Conservation (phyloP, 257 asterid species). For the Paraleonurus japonicus region DNA sequence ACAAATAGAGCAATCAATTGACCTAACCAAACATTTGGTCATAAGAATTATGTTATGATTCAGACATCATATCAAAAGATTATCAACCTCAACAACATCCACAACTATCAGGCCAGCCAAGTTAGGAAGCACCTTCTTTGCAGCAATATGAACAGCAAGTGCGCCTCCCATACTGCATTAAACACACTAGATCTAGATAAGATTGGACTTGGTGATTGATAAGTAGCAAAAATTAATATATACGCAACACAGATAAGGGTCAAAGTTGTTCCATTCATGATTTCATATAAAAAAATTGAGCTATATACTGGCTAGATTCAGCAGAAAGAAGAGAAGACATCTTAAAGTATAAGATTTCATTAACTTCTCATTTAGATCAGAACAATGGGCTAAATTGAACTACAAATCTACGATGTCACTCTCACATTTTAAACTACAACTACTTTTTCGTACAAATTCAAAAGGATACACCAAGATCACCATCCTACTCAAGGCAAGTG, state of each 20-base stretch:
- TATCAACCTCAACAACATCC: constrained; percentile 96
- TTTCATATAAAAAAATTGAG: not conserved
- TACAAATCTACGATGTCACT: not conserved
- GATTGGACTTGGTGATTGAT: not conserved
- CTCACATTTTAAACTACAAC: not conserved
- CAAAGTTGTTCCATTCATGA: not conserved
- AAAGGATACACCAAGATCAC: not conserved
- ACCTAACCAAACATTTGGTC: constrained; percentile 9
- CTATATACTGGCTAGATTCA: constrained; percentile 6
- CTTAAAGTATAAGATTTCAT: not conserved
- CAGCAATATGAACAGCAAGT: constrained; percentile 82
- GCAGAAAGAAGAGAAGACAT: constrained; percentile 10
- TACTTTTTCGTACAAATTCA: not conserved
- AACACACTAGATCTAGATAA: not conserved
- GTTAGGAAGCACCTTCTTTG: constrained; percentile 75
- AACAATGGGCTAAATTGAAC: constrained; percentile 12
- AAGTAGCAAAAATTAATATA: not conserved
- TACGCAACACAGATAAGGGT: not conserved
- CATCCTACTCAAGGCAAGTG: constrained; percentile 7
- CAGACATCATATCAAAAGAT: not conserved
- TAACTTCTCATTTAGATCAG: constrained; percentile 1
- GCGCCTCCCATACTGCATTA: constrained; percentile 90
- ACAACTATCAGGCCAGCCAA: constrained; percentile 86
- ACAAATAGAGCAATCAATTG: constrained; percentile 24
- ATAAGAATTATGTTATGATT: constrained; percentile 4